Evolutionary conservation across 2,329 filamentous ascomycete species (phyloP).

Genomic region (Calonectria fujianensis): DNA sequence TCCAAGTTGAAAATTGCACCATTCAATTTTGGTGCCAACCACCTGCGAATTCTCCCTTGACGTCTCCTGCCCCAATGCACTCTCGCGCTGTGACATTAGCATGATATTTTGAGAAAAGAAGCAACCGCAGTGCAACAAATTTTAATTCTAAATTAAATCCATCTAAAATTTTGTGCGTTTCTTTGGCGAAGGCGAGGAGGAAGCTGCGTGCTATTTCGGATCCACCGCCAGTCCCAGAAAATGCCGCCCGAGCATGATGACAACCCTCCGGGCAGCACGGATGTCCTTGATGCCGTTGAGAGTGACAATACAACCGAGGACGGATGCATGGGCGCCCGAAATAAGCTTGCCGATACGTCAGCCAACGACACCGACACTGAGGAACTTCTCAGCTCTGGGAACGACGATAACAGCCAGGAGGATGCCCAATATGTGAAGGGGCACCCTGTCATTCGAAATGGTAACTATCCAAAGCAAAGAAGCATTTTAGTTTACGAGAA

Average conservation of each 20-base stretch:
- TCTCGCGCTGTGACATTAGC: not conserved
- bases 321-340: not conserved
- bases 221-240: constrained; percentile 1
- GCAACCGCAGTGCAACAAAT: not conserved
- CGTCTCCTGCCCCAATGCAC: not conserved
- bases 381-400: not conserved
- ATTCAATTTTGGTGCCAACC: not conserved
- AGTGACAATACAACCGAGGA: not conserved
- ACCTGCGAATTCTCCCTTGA: not conserved
- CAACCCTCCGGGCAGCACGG: not conserved
- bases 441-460: constrained; percentile 12
- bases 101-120: not conserved
- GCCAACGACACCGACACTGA: not conserved
- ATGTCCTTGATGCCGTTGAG: not conserved
- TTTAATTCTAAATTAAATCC: not conserved
- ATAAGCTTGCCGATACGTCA: not conserved
- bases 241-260: not conserved
- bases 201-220: not conserved
- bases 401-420: not conserved
- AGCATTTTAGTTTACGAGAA: no score
- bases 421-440: not conserved
- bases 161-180: not conserved
- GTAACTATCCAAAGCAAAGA: not conserved
- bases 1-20: constrained; percentile 18
- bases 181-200: not conserved